Conservation (phyloP, 768 basidiomycete genomes). For the Pluteus cervinus region DNA sequence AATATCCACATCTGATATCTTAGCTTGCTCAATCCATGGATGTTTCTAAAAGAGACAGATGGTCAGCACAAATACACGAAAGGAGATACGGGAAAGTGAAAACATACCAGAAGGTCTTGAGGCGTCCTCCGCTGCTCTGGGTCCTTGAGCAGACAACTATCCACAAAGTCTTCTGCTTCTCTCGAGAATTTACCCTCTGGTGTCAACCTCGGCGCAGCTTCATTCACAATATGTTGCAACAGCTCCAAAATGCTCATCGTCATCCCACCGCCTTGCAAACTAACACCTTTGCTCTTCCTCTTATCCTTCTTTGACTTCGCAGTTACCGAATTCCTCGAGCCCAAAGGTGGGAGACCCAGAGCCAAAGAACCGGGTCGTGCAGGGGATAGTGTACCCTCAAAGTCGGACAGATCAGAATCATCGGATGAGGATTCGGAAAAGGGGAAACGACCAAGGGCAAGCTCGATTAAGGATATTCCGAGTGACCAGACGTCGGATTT, state of each 20-base stretch:
- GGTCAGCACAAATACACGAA: slow-evolving; percentile 1
- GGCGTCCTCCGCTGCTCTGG: slow-evolving; percentile 79
- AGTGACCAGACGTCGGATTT: slow-evolving; percentile 99
- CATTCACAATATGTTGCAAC: slow-evolving; percentile 97
- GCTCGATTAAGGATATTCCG: slow-evolving; percentile 94
- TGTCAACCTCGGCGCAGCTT: slow-evolving; percentile 86
- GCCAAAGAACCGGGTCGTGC: slow-evolving; percentile 50
- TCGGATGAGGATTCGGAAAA: slow-evolving; percentile 80
- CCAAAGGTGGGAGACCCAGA: slow-evolving; percentile 32
- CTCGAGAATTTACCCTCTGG: slow-evolving; percentile 63
- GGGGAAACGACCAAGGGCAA: slow-evolving; percentile 95
- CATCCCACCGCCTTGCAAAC: slow-evolving; percentile 90
- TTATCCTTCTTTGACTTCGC: slow-evolving; percentile 66
- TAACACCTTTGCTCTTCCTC: slow-evolving; percentile 88
- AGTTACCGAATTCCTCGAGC: slow-evolving; percentile 29
- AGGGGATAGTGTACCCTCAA: slow-evolving; percentile 78
- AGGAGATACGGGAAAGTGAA: not conserved
- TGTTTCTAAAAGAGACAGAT: slow-evolving; percentile 44
- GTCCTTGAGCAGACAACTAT: slow-evolving; percentile 88
- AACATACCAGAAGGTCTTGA: slow-evolving; percentile 75
- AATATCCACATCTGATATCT: slow-evolving; percentile 58
- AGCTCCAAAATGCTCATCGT: slow-evolving; percentile 98
- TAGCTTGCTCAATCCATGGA: slow-evolving; percentile 66
- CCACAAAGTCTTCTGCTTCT: slow-evolving; percentile 80
- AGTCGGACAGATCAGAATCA: slow-evolving; percentile 75